Conservation (phyloP, 768 basidiomycete species). For the Dendrothele bispora region DNA sequence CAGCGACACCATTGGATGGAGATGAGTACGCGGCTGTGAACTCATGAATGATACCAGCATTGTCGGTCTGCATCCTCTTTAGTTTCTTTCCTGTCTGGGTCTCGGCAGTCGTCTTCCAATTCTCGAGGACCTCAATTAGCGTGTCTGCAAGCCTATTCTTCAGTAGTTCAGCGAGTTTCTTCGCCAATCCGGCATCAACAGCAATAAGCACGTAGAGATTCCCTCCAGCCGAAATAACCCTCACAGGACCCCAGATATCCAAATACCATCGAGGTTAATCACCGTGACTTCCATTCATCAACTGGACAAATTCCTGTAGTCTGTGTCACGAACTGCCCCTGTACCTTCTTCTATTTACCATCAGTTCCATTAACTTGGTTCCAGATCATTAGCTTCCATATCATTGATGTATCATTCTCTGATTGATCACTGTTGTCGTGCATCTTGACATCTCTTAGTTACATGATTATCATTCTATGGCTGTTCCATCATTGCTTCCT, state of each 20-base stretch:
- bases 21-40: slow-evolving; percentile 6
- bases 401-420: too few species aligned
- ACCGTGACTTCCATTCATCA: too few species aligned
- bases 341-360: too few species aligned
- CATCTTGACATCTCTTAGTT: too few species aligned
- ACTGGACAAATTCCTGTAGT: too few species aligned
- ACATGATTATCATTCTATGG: too few species aligned
- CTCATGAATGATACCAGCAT: slow-evolving; percentile 15
- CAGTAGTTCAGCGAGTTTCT: not conserved
- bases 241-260: slow-evolving; percentile 13
- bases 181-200: not conserved
- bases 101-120: not conserved
- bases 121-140: not conserved
- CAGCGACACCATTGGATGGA: slow-evolving; percentile 7
- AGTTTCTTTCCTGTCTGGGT: not conserved
- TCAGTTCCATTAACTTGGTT: too few species aligned
- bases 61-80: slow-evolving; percentile 13
- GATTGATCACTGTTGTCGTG: too few species aligned
- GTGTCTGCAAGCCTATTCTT: slow-evolving; percentile 3
- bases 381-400: too few species aligned
- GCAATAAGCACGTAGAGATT: slow-evolving; percentile 7
- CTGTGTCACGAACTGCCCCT: too few species aligned
- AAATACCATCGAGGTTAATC: too few species aligned
- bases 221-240: not conserved
- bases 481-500: too few species aligned